Evolutionary conservation across 768 basidiomycete species (phyloP).

Genomic region (Boletus pseudopeckii): DNA sequence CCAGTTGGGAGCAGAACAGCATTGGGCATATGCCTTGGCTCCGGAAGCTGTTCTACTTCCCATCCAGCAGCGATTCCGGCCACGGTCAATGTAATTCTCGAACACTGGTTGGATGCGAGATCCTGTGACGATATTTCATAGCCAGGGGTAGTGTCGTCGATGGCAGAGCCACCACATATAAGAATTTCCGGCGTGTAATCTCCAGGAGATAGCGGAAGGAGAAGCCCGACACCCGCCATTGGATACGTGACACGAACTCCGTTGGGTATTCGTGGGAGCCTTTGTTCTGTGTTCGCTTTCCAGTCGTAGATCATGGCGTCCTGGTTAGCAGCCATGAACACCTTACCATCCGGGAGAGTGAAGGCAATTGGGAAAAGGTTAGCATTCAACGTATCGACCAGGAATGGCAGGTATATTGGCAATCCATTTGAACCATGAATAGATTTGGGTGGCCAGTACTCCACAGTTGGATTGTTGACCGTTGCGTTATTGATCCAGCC

Average conservation of each 20-base stretch:
- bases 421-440: constrained; percentile 65
- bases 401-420: constrained; percentile 60
- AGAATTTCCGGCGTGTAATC: constrained; percentile 70
- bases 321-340: constrained; percentile 76
- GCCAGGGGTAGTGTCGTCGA: constrained; percentile 57
- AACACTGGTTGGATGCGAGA: constrained; percentile 70
- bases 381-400: constrained; percentile 71
- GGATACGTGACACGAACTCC: constrained; percentile 81
- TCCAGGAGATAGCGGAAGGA: constrained; percentile 65
- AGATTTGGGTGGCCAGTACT: constrained; percentile 79
- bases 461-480: constrained; percentile 76
- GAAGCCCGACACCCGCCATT: constrained; percentile 70
- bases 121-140: constrained; percentile 70
- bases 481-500: constrained; percentile 86
- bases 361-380: constrained; percentile 82
- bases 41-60: constrained; percentile 73
- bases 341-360: constrained; percentile 59
- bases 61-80: constrained; percentile 66
- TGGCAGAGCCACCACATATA: constrained; percentile 71
- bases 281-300: constrained; percentile 55
- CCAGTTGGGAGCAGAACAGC: constrained; percentile 81
- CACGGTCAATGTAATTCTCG: constrained; percentile 61
- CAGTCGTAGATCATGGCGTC: constrained; percentile 82
- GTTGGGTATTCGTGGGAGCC: constrained; percentile 69
- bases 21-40: constrained; percentile 74